phyloP scores from a whole-genome alignment of 805 yeast species.

The Blastobotrys muscicola region DNA sequence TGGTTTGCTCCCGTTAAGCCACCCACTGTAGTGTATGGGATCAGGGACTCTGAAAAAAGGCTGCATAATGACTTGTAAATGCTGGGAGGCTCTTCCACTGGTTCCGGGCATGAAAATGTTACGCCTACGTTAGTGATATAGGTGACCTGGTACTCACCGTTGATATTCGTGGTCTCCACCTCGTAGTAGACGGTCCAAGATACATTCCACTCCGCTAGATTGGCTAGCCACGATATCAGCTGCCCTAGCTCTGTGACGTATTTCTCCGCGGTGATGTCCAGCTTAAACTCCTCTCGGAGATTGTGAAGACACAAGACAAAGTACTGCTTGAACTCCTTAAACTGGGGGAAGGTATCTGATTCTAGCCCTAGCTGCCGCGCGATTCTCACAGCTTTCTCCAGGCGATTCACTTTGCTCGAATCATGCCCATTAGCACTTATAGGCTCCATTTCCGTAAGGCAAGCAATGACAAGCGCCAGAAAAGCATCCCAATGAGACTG shows the following conservation, averaged over 20 bases:
- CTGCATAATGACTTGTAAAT: conserved; percentile 47
- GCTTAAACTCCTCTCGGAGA: conserved; percentile 61
- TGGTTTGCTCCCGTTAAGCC: conserved; percentile 6
- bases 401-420: too few species aligned
- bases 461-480: too few species aligned
- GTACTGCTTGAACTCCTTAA: conserved; percentile 31
- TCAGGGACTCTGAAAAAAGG: conserved; percentile 31
- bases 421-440: too few species aligned
- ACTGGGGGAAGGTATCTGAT: conserved; percentile 8
- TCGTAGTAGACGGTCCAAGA: conserved; percentile 50
- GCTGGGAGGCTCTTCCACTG: conserved; percentile 51
- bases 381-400: too few species aligned
- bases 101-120: conserved; percentile 28
- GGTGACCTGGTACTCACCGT: conserved; percentile 13
- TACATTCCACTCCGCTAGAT: conserved; percentile 64
- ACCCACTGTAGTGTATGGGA: conserved; percentile 9
- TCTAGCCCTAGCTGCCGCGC: too few species aligned
- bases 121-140: neutral
- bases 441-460: too few species aligned
- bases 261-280: conserved; percentile 39
- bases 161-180: conserved; percentile 15
- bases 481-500: too few species aligned
- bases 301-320: conserved; percentile 64
- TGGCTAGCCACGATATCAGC: conserved; percentile 50
- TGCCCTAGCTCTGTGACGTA: conserved; percentile 37